These are phyloP conservation scores for Mariannaea sp. DNA, from an alignment of 2,329 filamentous ascomycete genomes.

Conservation along the genomic window DNA sequence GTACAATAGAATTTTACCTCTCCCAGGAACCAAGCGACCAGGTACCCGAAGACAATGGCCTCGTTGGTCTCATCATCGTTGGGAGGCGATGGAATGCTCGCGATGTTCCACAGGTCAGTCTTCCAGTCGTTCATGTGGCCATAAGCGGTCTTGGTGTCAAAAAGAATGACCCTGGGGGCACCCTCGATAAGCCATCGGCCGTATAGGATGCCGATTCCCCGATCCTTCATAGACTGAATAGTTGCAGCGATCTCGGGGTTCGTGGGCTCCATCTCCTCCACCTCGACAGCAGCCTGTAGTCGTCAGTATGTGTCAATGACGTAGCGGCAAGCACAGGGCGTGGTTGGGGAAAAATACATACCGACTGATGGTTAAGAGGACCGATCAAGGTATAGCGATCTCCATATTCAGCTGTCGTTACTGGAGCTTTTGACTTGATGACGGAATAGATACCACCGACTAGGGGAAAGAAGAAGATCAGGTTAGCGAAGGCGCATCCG, in stretches of 20 bases:
- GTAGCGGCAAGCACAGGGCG: too few relatives aligned
- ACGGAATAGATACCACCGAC: slow-evolving; percentile 99
- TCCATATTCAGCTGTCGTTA: slow-evolving; percentile 98
- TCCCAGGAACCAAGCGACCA: slow-evolving; percentile 97
- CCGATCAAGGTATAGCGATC: slow-evolving; percentile 95
- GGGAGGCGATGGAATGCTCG: slow-evolving; percentile 91
- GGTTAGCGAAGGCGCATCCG: slow-evolving; percentile 20
- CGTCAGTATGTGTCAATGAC: slow-evolving; percentile 16
- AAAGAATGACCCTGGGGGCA: slow-evolving; percentile 88
- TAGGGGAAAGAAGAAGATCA: slow-evolving; percentile 43
- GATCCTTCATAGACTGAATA: slow-evolving; percentile 89
- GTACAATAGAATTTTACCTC: slow-evolving; percentile 65
- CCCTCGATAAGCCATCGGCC: slow-evolving; percentile 98
- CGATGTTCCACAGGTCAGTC: slow-evolving; percentile 88
- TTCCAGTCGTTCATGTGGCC: slow-evolving; percentile 96
- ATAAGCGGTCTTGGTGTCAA: slow-evolving; percentile 94
- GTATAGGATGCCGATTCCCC: slow-evolving; percentile 88
- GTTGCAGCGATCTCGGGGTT: slow-evolving; percentile 79
- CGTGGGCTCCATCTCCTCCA: slow-evolving; percentile 87
- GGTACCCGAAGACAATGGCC: slow-evolving; percentile 94
- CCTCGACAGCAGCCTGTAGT: slow-evolving; percentile 87
- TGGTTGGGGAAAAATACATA: slow-evolving; percentile 51
- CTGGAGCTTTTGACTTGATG: slow-evolving; percentile 97
- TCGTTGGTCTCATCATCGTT: slow-evolving; percentile 96
- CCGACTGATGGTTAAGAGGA: slow-evolving; percentile 87